Percentiles rank a stretch among this genome's conserved stretches.
Conservation (phyloP, 768 basidiomycete species). For the Neoboletus subvelutipes region DNA sequence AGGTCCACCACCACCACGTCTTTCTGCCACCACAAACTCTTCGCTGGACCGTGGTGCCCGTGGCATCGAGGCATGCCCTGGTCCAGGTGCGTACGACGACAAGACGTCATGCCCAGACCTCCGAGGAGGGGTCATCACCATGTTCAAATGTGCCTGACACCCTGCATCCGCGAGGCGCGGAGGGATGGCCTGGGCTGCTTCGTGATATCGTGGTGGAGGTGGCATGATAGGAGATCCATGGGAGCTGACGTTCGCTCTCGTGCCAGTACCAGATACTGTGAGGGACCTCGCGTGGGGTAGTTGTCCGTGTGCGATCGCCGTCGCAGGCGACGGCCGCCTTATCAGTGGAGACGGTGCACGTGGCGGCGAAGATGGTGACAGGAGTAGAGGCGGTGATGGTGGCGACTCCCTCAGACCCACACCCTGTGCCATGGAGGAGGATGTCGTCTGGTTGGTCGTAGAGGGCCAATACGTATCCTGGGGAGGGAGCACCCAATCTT, state of each 20-base stretch:
- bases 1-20: background rate
- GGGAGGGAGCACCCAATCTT: slow-evolving; percentile 17
- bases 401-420: slow-evolving; percentile 7
- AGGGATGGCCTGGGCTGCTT: slow-evolving; percentile 4
- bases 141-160: slow-evolving; percentile 21
- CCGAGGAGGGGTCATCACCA: slow-evolving; percentile 17
- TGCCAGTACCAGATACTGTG: background rate
- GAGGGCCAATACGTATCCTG: slow-evolving; percentile 16
- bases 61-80: background rate
- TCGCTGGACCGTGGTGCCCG: slow-evolving; percentile 12
- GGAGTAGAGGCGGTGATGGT: slow-evolving; percentile 11
- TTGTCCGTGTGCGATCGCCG: slow-evolving; percentile 11
- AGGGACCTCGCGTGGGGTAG: background rate
- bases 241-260: slow-evolving; percentile 7
- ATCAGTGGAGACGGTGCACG: slow-evolving; percentile 9
- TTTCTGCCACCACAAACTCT: slow-evolving; percentile 13
- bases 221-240: slow-evolving; percentile 13
- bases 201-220: slow-evolving; percentile 23
- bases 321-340: slow-evolving; percentile 16
- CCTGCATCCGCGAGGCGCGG: slow-evolving; percentile 27
- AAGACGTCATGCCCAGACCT: slow-evolving; percentile 15
- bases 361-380: slow-evolving; percentile 16
- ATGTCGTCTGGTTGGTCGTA: background rate
- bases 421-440: slow-evolving; percentile 5
- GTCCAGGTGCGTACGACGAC: slow-evolving; percentile 2